These are phyloP conservation scores for Flammula alnicola DNA, from an alignment of 1,284 basidiomycete genomes.

Conservation along the genomic window DNA sequence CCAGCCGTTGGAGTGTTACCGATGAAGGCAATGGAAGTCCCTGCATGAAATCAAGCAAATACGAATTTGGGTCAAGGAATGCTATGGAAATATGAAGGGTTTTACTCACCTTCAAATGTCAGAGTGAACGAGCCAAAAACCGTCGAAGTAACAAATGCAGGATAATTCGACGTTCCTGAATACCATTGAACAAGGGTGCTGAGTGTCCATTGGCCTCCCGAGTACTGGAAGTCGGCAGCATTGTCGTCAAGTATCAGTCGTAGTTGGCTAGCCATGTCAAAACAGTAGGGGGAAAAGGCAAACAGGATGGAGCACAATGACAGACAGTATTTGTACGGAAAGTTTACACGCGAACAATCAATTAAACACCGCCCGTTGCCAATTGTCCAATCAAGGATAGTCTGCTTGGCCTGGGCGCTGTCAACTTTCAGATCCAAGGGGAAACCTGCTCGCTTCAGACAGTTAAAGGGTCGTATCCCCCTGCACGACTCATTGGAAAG, in stretches of 20 bases:
- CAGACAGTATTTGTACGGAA: no score
- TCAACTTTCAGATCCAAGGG: no score
- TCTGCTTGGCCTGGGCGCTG: no score
- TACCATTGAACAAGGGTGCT: conserved; percentile 25
- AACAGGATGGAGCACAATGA: no score
- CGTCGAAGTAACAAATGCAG: conserved; percentile 15
- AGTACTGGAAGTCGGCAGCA: conserved; percentile 18
- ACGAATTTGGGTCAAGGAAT: neutral
- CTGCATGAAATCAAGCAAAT: conserved; percentile 2
- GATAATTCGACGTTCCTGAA: conserved; percentile 19
- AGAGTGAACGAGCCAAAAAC: conserved; percentile 19
- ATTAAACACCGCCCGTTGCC: no score
- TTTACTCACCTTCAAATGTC: conserved; percentile 18
- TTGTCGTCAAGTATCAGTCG: conserved; percentile 22
- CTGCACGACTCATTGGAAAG: no score
- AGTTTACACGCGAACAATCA: no score
- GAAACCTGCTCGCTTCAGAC: no score
- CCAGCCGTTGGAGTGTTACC: conserved; percentile 19
- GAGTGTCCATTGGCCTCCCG: conserved; percentile 22
- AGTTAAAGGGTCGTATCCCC: no score
- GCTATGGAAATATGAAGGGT: neutral
- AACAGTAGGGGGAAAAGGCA: neutral
- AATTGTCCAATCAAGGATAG: no score
- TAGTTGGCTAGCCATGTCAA: conserved; percentile 11
- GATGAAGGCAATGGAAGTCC: conserved; percentile 21